A percentile compares a stretch with the other conserved stretches of the same genome.
phyloP scores from a whole-genome alignment of 2,329 filamentous ascomycete species.

The Curvularia sp. region DNA sequence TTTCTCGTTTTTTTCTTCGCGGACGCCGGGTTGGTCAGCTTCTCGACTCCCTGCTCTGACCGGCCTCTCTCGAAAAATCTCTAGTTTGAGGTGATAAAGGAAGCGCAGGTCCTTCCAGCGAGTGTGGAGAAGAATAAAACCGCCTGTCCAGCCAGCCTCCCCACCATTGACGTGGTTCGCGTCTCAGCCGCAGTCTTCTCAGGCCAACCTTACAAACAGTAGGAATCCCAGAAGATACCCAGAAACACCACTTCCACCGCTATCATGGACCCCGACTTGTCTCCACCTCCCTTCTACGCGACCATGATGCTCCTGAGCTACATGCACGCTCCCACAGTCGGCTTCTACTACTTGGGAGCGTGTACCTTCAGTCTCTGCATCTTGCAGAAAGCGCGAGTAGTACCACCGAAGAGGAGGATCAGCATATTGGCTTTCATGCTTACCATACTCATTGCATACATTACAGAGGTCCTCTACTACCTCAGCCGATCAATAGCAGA shows the following conservation, averaged over 20 bases:
- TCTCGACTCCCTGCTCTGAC: constrained; percentile 6
- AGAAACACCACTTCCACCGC: constrained; percentile 3
- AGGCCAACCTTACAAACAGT: background rate
- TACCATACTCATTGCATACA: constrained; percentile 33
- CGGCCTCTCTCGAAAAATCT: constrained; percentile 7
- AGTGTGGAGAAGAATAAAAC: constrained; percentile 5
- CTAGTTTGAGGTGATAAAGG: background rate
- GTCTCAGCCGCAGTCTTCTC: background rate
- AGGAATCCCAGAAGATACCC: constrained; percentile 1
- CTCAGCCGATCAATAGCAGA: constrained; percentile 41
- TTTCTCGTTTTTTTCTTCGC: constrained; percentile 5
- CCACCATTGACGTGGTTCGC: background rate
- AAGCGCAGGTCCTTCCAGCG: constrained; percentile 1
- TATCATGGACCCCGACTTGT: constrained; percentile 21
- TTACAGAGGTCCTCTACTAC: constrained; percentile 46
- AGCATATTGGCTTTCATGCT: constrained; percentile 26
- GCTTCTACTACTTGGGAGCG: constrained; percentile 42
- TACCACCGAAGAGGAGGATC: constrained; percentile 36
- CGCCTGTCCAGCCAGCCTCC: background rate
- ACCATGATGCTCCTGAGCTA: constrained; percentile 44
- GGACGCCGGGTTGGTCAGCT: constrained; percentile 11
- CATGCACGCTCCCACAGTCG: constrained; percentile 43
- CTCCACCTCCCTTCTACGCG: constrained; percentile 23
- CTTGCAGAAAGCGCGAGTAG: constrained; percentile 40
- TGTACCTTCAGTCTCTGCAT: constrained; percentile 38